Percentiles rank a stretch among this genome's conserved stretches.
Evolutionary conservation across 805 yeast species (phyloP).

Genomic region (Wickerhamomyces sydowiorum): DNA sequence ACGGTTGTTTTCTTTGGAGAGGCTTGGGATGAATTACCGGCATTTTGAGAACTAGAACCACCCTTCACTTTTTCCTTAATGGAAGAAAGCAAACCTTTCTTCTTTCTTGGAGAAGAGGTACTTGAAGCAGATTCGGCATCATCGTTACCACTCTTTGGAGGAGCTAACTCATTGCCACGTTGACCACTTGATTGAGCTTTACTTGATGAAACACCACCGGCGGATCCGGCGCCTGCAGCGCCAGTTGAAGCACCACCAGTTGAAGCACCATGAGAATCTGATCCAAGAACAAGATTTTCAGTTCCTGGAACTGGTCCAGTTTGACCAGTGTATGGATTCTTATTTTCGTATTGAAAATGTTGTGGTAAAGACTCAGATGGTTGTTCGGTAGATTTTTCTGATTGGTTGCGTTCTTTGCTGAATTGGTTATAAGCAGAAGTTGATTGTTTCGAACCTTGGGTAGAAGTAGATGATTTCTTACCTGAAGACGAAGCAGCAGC

Average conservation of each 20-base stretch:
- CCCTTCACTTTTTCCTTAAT: constrained; percentile 2
- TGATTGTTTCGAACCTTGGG: background rate
- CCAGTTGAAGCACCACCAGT: background rate
- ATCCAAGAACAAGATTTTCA: background rate
- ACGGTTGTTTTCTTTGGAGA: constrained; percentile 1
- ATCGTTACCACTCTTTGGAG: constrained; percentile 13
- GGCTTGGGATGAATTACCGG: background rate
- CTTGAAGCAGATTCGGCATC: constrained; percentile 2
- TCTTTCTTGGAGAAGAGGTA: constrained; percentile 11
- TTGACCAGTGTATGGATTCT: constrained; percentile 3
- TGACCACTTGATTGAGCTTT: constrained; percentile 2
- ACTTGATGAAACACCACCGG: background rate
- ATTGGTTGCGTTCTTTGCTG: background rate
- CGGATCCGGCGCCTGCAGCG: background rate
- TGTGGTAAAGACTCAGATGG: constrained; percentile 1
- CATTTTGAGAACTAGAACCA: background rate
- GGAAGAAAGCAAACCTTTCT: background rate
- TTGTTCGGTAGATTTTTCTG: background rate
- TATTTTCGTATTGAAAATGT: constrained; percentile 4
- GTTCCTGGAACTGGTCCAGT: constrained; percentile 3
- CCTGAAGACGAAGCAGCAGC: too few relatives aligned
- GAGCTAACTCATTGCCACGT: constrained; percentile 8
- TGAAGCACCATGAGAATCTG: background rate
- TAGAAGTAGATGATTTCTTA: too few relatives aligned
- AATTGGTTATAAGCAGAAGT: constrained; percentile 2